Base-by-base conservation (phyloP, 352 stramenopile species). In the Thalassiosira ordinaria region DNA sequence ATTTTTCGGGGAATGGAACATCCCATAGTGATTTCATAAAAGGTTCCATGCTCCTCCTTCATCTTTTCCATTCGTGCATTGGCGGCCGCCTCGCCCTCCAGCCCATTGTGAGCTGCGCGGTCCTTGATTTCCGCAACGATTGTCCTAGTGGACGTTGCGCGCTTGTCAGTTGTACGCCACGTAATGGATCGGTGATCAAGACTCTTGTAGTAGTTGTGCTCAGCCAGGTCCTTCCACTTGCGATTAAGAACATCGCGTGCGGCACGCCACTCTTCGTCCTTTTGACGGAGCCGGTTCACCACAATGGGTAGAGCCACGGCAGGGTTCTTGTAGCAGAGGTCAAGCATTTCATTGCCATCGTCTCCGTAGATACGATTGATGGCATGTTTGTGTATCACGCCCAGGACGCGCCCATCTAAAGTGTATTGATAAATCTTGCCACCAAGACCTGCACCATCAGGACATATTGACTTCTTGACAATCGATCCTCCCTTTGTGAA, bases 121-220 rank as follows among this genome's bases (percentile, higher is more conserved):
- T 95, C 91, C 76, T 94, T 94, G 57, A 95, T 94, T 71, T 95
- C 91, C 11, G 83, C 66, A 37, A 95, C 63, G 37, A 99, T 88
- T 55, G 94, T 95, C 81, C 98, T 98, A 72, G 97, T 96, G 55
- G 94, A 97, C 33, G 96, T 98, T 16, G 96, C 94, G 76, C 98
- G 97, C 91, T 99, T 99, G 85, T 99, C 98, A 64, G 96, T 97
- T 55, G 98, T 96, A 82, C 98, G 97, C 88, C 99, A 99, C 82
- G 98, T 99, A 67, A 99, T 98, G 31, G 96, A 98, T 24, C 97
- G 97, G 85, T 99, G 97, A 83, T 99, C 98, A 18, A 99, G 90
- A 51, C 93, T 98, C 84, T 98, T 99, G 89, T 99, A 97, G 80
- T 99, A 99, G 76, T 99, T 99, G 65, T 96, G 94, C 77, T 99